Conservation (phyloP, 2,329 filamentous ascomycete species). For the Parafenestella ontariensis region DNA sequence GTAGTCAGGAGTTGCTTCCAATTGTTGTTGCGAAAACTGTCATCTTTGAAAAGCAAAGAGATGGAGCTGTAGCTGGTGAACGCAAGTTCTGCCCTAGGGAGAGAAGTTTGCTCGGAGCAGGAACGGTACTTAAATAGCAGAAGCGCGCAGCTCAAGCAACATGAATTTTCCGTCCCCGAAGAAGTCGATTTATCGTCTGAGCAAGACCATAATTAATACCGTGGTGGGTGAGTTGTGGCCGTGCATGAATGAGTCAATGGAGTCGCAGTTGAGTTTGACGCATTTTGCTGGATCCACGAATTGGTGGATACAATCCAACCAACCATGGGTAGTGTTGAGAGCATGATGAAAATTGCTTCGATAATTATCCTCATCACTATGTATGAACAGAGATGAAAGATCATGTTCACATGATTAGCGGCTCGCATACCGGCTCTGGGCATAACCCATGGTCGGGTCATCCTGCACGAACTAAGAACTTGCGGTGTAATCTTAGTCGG, state of each 20-base stretch:
- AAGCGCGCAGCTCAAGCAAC: conserved; percentile 3
- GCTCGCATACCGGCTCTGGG: no score
- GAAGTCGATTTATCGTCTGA: not conserved
- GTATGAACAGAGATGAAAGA: no score
- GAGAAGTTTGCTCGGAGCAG: conserved; percentile 9
- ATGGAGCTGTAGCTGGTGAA: conserved; percentile 12
- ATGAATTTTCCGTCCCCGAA: not conserved
- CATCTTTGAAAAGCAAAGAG: conserved; percentile 15
- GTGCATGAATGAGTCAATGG: not conserved
- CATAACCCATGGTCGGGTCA: no score
- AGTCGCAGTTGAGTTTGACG: not conserved
- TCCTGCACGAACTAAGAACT: no score
- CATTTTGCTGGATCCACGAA: not conserved
- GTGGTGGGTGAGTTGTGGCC: not conserved
- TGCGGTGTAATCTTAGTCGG: no score
- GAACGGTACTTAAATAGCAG: conserved; percentile 3
- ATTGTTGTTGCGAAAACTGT: conserved; percentile 8
- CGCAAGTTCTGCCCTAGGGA: conserved; percentile 3
- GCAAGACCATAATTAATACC: conserved; percentile 3
- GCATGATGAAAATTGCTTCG: no score
- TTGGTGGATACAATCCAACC: not conserved
- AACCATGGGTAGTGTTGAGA: no score
- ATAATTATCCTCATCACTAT: no score
- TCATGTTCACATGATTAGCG: no score
- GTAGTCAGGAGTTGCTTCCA: conserved; percentile 12